phyloP scores from a whole-genome alignment of 192 early-diverging fungal genomes.

The Spizellomyces punctatus region DNA sequence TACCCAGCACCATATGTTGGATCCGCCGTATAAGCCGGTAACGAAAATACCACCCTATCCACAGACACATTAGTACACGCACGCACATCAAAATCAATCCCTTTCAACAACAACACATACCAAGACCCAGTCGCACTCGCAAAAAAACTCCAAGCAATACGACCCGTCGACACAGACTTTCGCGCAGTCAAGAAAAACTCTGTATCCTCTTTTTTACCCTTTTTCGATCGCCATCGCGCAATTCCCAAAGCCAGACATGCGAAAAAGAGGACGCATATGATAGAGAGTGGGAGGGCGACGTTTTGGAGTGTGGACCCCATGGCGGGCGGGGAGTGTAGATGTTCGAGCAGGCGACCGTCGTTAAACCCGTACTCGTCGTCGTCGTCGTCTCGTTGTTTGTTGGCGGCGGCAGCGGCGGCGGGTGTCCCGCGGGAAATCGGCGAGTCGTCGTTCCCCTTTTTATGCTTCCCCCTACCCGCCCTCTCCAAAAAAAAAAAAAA shows the following conservation, averaged over 20 bases:
- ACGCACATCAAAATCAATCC: neutral
- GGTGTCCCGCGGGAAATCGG: no score
- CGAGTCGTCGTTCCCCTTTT: no score
- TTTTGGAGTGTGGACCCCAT: constrained; percentile 6
- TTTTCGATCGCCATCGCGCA: neutral
- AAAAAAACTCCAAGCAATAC: constrained; percentile 46
- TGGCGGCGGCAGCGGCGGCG: no score
- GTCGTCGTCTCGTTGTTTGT: no score
- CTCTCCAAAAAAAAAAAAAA: no score
- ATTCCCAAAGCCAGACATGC: constrained; percentile 27
- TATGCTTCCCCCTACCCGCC: no score
- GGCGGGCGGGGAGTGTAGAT: neutral
- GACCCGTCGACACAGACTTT: constrained; percentile 32
- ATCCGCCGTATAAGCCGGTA: constrained; percentile 12
- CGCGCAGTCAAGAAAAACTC: constrained; percentile 56
- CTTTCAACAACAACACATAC: constrained; percentile 8
- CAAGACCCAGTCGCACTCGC: constrained; percentile 47
- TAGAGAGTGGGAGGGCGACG: constrained; percentile 14
- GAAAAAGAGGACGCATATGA: constrained; percentile 30
- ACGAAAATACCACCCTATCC: neutral
- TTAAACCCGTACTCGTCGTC: no score
- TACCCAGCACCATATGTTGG: constrained; percentile 41
- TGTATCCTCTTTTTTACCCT: constrained; percentile 8
- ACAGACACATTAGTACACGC: neutral
- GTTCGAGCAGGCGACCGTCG: no score